phyloP scores from a whole-genome alignment of 2,329 filamentous ascomycete genomes.

The Penicillium sp. region DNA sequence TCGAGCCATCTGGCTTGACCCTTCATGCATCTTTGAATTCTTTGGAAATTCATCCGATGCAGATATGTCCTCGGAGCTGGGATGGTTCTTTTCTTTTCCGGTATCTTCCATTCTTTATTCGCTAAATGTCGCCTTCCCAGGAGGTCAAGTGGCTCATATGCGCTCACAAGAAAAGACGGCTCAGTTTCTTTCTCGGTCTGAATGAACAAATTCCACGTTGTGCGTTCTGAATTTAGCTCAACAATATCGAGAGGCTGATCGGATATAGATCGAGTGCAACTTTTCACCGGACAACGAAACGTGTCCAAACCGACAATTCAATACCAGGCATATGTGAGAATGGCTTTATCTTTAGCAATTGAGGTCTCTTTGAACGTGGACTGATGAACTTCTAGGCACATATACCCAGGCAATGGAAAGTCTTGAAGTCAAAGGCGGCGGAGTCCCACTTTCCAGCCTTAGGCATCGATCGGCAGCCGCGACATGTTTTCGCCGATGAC shows the following conservation, averaged over 20 bases:
- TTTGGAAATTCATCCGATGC: background rate
- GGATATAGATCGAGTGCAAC: slow-evolving; percentile 2
- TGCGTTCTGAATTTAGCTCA: background rate
- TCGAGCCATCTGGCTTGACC: slow-evolving; percentile 4
- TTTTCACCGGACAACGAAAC: background rate
- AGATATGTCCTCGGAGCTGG: background rate
- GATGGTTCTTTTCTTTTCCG: background rate
- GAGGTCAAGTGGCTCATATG: background rate
- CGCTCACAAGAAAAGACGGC: background rate
- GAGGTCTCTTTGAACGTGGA: background rate
- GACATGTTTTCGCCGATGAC: slow-evolving; percentile 11
- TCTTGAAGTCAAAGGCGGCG: slow-evolving; percentile 4
- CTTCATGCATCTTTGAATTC: background rate
- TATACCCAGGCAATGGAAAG: background rate
- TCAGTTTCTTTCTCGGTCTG: background rate
- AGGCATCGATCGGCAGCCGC: slow-evolving; percentile 7
- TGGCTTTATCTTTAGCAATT: background rate
- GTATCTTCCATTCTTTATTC: background rate
- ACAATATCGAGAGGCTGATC: background rate
- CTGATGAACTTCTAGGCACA: slow-evolving; percentile 2
- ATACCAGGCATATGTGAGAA: background rate
- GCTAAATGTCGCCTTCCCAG: background rate
- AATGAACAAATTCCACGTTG: background rate
- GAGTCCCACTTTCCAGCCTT: slow-evolving; percentile 2
- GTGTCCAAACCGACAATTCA: background rate